A percentile compares a stretch with the other conserved stretches of the same genome.
Conservation (phyloP, 768 basidiomycete genomes). For the Kondoa subrosea region DNA sequence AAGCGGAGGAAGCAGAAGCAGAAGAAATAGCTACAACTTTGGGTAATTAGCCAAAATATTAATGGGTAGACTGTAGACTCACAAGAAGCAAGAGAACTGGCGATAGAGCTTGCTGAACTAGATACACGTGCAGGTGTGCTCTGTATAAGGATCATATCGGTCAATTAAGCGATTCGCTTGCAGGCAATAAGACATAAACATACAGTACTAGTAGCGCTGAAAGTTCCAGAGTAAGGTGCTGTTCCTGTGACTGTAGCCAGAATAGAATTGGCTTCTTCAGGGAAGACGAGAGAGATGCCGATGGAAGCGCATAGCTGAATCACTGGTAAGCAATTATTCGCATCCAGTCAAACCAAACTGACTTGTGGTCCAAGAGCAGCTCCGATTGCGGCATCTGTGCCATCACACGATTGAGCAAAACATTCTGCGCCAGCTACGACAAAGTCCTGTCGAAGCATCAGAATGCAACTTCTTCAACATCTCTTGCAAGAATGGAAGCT, state of each 20-base stretch:
- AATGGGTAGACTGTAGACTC: too few species aligned
- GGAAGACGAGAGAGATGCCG: neutral
- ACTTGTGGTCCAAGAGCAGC: neutral
- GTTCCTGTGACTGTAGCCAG: neutral
- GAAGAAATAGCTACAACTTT: too few species aligned
- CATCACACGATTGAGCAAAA: neutral
- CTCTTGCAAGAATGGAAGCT: neutral
- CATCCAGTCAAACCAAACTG: neutral
- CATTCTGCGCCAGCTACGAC: neutral
- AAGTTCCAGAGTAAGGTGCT: neutral
- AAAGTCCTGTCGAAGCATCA: neutral
- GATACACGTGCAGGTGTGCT: too few species aligned
- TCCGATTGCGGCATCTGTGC: neutral
- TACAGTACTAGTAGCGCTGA: neutral
- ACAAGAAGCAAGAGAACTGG: too few species aligned
- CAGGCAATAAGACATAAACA: neutral
- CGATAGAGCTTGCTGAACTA: too few species aligned
- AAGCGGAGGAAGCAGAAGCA: too few species aligned
- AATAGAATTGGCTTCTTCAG: neutral
- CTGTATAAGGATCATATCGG: too few species aligned
- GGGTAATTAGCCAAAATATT: too few species aligned
- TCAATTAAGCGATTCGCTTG: too few species aligned
- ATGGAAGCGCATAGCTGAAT: neutral
- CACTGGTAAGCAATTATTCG: neutral
- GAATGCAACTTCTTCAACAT: neutral